Conservation (phyloP, 495 filamentous ascomycete species). For the Podospora conica region DNA sequence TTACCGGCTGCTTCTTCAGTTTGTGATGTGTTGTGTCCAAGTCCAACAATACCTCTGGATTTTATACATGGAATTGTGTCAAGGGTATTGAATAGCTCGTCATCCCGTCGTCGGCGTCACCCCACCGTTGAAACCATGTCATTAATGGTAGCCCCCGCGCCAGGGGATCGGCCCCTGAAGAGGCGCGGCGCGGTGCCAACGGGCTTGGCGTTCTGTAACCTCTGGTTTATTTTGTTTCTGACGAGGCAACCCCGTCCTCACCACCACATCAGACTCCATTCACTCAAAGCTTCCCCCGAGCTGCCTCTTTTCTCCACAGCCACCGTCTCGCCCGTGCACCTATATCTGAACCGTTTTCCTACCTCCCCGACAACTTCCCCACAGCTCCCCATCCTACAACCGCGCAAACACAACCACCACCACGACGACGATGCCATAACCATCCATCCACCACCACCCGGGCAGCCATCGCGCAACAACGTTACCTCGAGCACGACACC, state of each 20-base stretch:
- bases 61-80: neutral
- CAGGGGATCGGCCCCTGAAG: neutral
- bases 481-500: neutral
- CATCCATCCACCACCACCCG: neutral
- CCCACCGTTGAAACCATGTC: constrained; percentile 1
- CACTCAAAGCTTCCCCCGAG: neutral
- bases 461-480: neutral
- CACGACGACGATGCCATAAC: neutral
- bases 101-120: neutral
- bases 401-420: neutral
- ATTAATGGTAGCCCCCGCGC: neutral
- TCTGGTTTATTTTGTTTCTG: neutral
- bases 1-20: neutral
- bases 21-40: neutral
- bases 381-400: neutral
- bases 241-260: neutral
- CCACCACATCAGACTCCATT: neutral
- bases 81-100: neutral
- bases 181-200: neutral
- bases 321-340: neutral
- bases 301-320: neutral
- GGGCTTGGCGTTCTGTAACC: neutral
- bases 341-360: neutral
- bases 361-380: neutral
- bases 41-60: neutral